Evolutionary conservation across 2,329 filamentous ascomycete species (phyloP).

Genomic region (Hymenoscyphus occultus): DNA sequence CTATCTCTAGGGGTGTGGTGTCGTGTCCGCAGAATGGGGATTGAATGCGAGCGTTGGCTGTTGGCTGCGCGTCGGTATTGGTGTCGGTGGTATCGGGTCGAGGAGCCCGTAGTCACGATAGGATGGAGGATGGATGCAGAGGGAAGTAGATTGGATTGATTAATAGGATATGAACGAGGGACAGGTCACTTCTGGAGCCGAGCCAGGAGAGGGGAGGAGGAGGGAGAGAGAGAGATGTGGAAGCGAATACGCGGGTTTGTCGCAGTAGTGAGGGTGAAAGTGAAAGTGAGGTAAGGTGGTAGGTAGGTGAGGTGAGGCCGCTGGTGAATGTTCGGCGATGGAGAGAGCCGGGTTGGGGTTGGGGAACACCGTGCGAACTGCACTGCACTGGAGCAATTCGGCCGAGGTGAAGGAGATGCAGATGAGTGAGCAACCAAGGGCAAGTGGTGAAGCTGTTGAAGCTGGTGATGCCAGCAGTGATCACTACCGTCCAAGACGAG

Average conservation of each 20-base stretch:
- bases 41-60: conserved; percentile 4
- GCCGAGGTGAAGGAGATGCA: too few relatives aligned
- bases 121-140: conserved; percentile 25
- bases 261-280: background rate
- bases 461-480: too few relatives aligned
- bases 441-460: too few relatives aligned
- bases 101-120: conserved; percentile 11
- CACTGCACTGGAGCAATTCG: too few relatives aligned
- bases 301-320: too few relatives aligned
- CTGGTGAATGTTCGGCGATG: conserved; percentile 4
- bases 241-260: background rate
- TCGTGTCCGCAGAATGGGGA: conserved; percentile 10
- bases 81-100: conserved; percentile 19
- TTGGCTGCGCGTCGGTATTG: conserved; percentile 15
- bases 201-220: conserved; percentile 4
- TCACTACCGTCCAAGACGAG: too few relatives aligned
- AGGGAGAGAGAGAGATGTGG: conserved; percentile 5
- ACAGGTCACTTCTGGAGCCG: conserved; percentile 18
- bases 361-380: background rate
- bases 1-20: background rate
- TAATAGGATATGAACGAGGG: conserved; percentile 26
- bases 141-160: background rate
- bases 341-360: background rate
- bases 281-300: too few relatives aligned
- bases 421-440: too few relatives aligned